Conservation (phyloP, 345 rosid genomes). For the Atalantia buxifolia region DNA sequence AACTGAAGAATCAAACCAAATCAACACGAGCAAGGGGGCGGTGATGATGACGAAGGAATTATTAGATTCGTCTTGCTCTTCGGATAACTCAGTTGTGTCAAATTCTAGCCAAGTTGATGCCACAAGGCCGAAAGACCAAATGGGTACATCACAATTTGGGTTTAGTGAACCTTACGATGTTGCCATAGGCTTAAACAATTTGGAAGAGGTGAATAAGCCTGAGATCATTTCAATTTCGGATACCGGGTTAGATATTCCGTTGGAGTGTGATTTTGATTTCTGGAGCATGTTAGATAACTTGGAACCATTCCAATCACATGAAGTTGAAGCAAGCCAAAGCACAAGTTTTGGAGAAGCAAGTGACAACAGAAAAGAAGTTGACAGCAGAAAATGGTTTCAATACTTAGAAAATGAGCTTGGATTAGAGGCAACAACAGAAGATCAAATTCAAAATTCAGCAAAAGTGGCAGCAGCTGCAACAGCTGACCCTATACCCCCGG, state of each 20-base stretch:
- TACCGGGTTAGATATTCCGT: conserved; percentile 33
- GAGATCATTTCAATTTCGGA: conserved; percentile 12
- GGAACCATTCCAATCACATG: conserved; percentile 22
- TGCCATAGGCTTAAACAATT: conserved; percentile 5
- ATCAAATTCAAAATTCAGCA: conserved; percentile 9
- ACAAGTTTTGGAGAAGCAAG: conserved; percentile 20
- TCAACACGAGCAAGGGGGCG: conserved; percentile 13
- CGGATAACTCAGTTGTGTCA: conserved; percentile 29
- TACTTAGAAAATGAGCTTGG: conserved; percentile 68
- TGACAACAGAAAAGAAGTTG: conserved; percentile 29
- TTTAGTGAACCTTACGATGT: not conserved
- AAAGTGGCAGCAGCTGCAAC: not conserved
- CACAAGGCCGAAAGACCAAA: conserved; percentile 12
- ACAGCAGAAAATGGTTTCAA: conserved; percentile 51
- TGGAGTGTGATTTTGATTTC: conserved; percentile 57
- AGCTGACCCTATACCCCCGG: not conserved
- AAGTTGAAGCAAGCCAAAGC: conserved; percentile 19
- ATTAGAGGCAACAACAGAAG: conserved; percentile 29
- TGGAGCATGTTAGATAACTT: conserved; percentile 69
- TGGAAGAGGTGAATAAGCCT: conserved; percentile 69
- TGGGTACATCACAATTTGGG: conserved; percentile 8
- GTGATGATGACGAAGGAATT: conserved; percentile 2
- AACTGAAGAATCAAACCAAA: not conserved
- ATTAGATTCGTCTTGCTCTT: conserved; percentile 36
- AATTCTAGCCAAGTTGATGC: conserved; percentile 18